phyloP scores from a whole-genome alignment of 2,329 filamentous ascomycete species.

The Aspergillus sergii region DNA sequence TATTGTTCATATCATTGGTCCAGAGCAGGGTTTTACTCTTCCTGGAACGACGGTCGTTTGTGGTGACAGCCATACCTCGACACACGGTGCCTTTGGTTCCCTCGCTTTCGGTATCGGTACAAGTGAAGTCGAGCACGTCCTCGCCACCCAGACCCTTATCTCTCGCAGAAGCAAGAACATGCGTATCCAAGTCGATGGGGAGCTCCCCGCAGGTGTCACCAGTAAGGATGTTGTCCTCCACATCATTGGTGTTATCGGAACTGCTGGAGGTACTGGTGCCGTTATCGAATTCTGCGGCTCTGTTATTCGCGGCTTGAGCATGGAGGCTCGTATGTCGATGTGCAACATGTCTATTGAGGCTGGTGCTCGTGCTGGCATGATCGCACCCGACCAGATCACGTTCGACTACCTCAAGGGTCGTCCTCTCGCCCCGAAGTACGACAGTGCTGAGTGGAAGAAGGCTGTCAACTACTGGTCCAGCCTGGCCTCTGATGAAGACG shows the following conservation, averaged over 20 bases:
- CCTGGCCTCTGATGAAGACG: slow-evolving; percentile 81
- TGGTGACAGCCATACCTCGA: slow-evolving; percentile 97
- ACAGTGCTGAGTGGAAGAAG: slow-evolving; percentile 85
- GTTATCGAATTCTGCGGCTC: slow-evolving; percentile 98
- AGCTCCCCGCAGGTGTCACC: slow-evolving; percentile 85
- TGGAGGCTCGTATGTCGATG: slow-evolving; percentile 98
- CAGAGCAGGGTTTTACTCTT: slow-evolving; percentile 97
- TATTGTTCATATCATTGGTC: slow-evolving; percentile 97
- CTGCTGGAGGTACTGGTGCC: slow-evolving; percentile 88
- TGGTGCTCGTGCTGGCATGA: slow-evolving; percentile 93
- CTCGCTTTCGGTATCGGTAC: slow-evolving; percentile 97
- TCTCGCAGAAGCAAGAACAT: slow-evolving; percentile 98
- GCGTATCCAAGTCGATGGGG: slow-evolving; percentile 92
- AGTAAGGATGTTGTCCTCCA: slow-evolving; percentile 95
- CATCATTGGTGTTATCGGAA: slow-evolving; percentile 91
- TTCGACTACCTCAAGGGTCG: slow-evolving; percentile 94
- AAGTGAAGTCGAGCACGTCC: slow-evolving; percentile 96
- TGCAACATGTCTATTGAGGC: slow-evolving; percentile 99
- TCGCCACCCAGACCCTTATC: slow-evolving; percentile 93
- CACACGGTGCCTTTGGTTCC: slow-evolving; percentile 93
- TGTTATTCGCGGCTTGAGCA: slow-evolving; percentile 83
- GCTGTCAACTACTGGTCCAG: slow-evolving; percentile 86
- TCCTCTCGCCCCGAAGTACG: slow-evolving; percentile 82
- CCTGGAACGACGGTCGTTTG: slow-evolving; percentile 96
- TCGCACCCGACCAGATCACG: slow-evolving; percentile 90